Percentiles rank a stretch among this genome's conserved stretches.
Evolutionary conservation across 176 grass and related monocot genomes (phyloP).

Genomic region (Elymus sibiricus): DNA sequence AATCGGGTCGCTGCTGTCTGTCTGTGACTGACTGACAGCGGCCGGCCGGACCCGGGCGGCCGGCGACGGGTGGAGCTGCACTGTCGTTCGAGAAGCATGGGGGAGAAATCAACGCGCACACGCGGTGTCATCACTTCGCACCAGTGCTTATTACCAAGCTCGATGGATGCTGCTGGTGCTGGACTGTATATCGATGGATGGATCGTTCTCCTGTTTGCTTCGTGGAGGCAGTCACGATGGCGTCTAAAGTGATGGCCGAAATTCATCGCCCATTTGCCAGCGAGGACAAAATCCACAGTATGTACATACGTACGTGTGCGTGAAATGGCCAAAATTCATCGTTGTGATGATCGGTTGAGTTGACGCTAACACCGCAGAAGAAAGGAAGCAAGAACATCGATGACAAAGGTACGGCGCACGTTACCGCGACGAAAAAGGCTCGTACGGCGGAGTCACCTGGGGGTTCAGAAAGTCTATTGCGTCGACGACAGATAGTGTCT

Average conservation of each 20-base stretch:
- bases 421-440: not conserved
- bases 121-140: not conserved
- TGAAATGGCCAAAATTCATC: not conserved
- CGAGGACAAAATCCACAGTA: not conserved
- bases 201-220: slow-evolving; percentile 29
- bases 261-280: not conserved
- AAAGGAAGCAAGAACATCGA: not conserved
- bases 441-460: not conserved
- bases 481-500: not conserved
- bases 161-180: no score
- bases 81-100: not conserved
- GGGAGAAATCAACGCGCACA: not conserved
- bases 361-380: not conserved
- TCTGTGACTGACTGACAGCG: not conserved
- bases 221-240: not conserved
- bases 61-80: slow-evolving; percentile 22
- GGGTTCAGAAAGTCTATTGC: not conserved
- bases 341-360: not conserved
- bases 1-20: not conserved
- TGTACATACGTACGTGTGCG: not conserved
- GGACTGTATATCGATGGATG: not conserved
- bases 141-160: not conserved
- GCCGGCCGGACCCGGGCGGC: not conserved
- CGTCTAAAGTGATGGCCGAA: no score
- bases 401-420: not conserved